Evolutionary conservation across 768 basidiomycete species (phyloP), one percentile per base, ranked within the genome.

Genomic region (Tulasnella sp.): DNA sequence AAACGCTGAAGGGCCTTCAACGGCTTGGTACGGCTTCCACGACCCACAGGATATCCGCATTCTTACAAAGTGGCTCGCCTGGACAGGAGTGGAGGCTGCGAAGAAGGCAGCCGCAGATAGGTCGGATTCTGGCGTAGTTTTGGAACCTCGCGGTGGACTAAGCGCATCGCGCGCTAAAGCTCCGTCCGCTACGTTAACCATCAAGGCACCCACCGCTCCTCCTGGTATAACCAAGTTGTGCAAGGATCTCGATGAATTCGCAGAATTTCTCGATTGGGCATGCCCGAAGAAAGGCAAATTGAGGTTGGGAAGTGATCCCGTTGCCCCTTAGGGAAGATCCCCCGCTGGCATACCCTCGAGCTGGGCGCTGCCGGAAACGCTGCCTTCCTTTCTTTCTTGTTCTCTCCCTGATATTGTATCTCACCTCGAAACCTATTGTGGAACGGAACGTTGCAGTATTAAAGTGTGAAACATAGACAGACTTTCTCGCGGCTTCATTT

Each of bases 1-100:
- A 9, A 1, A 78, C 70, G 69, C 77, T 72, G 62, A 80, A 82
- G 67, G 67, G 1, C 73, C 71, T 11, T 55, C 60, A 17, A 69
- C 68, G 9, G 67, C 68, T 2, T 90, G 88, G 88, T 88, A 86
- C 85, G 84, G 77, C 11, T 83, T 89, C 70, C 78, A 76, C 73
- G 75, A 85, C 8, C 79, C 82, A 0, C 72, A 72, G 38, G 85
- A 88, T 61, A 81, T 90, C 60, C 67, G 70, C 53, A 83, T 80
- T 67, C 69, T 88, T 21, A 80, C 81, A 2, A 76, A 81, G 52
- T 89, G 85, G 84, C 71, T 87, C 30, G 29, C 27, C 30, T 58
- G 55, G 61, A 42, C 10, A 10, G 34, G 19, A 15, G 15, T 21
- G n/a, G 56, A 43, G 24, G 49, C 29, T 21, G 54, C 34, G 21